These are phyloP conservation scores for Aspergillus fischeri DNA, from an alignment of 2,329 filamentous ascomycete genomes.

Conservation along the genomic window DNA sequence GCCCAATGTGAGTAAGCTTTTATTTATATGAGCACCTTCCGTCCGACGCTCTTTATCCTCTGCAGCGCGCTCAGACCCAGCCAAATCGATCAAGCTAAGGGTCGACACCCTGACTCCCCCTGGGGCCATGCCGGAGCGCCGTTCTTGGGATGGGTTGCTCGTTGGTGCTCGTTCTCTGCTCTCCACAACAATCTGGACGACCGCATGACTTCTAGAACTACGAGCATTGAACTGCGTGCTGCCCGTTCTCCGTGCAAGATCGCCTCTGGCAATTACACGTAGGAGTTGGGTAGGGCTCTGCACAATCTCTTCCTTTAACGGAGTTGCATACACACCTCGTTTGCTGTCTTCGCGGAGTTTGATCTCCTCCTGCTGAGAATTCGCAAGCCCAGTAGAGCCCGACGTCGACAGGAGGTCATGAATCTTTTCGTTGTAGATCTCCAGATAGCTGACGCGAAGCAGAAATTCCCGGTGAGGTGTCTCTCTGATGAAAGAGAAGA, in stretches of 20 bases:
- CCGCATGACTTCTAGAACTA: conserved; percentile 95
- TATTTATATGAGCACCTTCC: conserved; percentile 98
- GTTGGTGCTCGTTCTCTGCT: conserved; percentile 79
- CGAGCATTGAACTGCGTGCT: conserved; percentile 96
- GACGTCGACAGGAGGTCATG: conserved; percentile 85
- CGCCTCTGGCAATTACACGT: conserved; percentile 89
- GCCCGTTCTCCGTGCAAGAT: conserved; percentile 81
- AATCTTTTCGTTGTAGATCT: conserved; percentile 98
- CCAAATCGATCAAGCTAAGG: conserved; percentile 89
- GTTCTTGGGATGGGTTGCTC: conserved; percentile 49
- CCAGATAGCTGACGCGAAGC: conserved; percentile 91
- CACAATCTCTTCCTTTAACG: conserved; percentile 96
- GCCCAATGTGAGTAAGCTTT: conserved; percentile 88
- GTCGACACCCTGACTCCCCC: conserved; percentile 95
- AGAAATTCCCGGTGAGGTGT: conserved; percentile 92
- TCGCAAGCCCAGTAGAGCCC: conserved; percentile 51
- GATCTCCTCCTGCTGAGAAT: conserved; percentile 77
- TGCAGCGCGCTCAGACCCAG: conserved; percentile 91
- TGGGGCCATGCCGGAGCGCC: conserved; percentile 67
- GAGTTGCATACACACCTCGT: conserved; percentile 91
- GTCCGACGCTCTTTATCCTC: conserved; percentile 91
- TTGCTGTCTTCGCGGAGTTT: conserved; percentile 96
- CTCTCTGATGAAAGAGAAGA: conserved; percentile 98
- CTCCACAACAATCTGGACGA: conserved; percentile 97
- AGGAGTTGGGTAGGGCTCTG: conserved; percentile 94